These are phyloP conservation scores for Casuarina equisetifolia DNA, from an alignment of 306 rosid species.

Conservation along the genomic window DNA sequence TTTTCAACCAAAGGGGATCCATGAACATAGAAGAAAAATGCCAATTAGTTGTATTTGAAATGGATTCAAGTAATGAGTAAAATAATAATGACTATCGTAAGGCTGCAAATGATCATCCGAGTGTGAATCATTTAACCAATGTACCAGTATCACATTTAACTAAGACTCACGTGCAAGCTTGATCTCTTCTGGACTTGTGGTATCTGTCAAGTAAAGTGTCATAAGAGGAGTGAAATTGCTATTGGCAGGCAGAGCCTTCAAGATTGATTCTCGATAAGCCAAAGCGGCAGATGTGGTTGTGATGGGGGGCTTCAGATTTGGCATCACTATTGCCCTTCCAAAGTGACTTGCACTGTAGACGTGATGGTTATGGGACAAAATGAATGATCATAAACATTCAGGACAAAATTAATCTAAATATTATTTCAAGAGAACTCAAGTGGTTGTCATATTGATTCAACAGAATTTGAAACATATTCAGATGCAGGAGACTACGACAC, in stretches of 20 bases:
- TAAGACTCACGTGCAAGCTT: conserved; percentile 74
- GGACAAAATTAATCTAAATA: conserved; percentile 5
- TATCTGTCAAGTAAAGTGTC: conserved; percentile 88
- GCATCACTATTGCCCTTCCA: conserved; percentile 91
- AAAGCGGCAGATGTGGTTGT: conserved; percentile 68
- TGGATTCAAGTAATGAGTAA: neutral
- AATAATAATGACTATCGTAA: neutral
- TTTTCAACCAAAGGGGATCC: conserved; percentile 10
- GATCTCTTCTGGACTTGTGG: conserved; percentile 70
- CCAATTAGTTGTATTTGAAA: neutral
- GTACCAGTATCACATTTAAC: neutral
- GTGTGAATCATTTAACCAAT: neutral
- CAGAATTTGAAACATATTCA: neutral
- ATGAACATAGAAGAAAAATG: neutral
- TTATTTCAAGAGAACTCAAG: neutral
- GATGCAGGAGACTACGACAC: neutral
- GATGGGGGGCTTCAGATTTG: conserved; percentile 86
- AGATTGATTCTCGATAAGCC: conserved; percentile 67
- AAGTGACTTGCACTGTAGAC: conserved; percentile 64
- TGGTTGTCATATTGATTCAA: neutral
- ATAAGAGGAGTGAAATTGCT: conserved; percentile 80
- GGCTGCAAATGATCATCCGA: neutral
- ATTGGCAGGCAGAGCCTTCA: conserved; percentile 63
- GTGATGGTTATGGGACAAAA: conserved; percentile 26
- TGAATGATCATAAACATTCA: neutral